Evolutionary conservation across 139 green algal genomes (phyloP).

Genomic region (Chlorella sp.): DNA sequence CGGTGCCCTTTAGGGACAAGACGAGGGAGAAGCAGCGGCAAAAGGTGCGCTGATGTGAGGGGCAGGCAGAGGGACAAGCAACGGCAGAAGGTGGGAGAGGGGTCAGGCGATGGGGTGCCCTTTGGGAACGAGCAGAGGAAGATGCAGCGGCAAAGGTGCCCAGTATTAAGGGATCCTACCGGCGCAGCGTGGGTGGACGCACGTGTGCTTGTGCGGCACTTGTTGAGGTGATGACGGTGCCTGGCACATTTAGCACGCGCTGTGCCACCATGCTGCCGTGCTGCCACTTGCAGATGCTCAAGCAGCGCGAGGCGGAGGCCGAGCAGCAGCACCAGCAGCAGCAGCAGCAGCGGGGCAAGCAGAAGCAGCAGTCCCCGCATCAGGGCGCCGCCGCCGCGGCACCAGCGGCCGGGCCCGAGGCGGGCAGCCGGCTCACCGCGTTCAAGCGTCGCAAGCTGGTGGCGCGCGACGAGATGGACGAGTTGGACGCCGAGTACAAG

Average conservation of each 20-base stretch:
- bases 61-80: too few relatives aligned
- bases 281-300: slow-evolving; percentile 21
- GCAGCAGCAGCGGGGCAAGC: not conserved
- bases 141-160: too few relatives aligned
- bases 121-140: too few relatives aligned
- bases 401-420: not conserved
- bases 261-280: too few relatives aligned
- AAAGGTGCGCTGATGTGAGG: slow-evolving; percentile 19
- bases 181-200: too few relatives aligned
- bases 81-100: too few relatives aligned
- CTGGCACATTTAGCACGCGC: too few relatives aligned
- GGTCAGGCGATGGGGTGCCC: too few relatives aligned
- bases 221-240: too few relatives aligned
- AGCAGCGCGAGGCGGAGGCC: slow-evolving; percentile 1
- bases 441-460: slow-evolving; percentile 71
- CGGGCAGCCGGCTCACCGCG: slow-evolving; percentile 44
- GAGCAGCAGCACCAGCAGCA: not conserved
- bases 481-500: slow-evolving; percentile 70
- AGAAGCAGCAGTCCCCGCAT: not conserved
- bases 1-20: slow-evolving; percentile 74
- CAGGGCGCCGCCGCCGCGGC: too few relatives aligned
- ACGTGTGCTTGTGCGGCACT: too few relatives aligned
- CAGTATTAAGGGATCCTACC: too few relatives aligned
- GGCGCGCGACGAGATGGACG: slow-evolving; percentile 53
- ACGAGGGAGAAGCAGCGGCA: slow-evolving; percentile 81